These are phyloP conservation scores for Trichoderma semiorbis DNA, from an alignment of 2,329 filamentous ascomycete genomes.

Conservation along the genomic window DNA sequence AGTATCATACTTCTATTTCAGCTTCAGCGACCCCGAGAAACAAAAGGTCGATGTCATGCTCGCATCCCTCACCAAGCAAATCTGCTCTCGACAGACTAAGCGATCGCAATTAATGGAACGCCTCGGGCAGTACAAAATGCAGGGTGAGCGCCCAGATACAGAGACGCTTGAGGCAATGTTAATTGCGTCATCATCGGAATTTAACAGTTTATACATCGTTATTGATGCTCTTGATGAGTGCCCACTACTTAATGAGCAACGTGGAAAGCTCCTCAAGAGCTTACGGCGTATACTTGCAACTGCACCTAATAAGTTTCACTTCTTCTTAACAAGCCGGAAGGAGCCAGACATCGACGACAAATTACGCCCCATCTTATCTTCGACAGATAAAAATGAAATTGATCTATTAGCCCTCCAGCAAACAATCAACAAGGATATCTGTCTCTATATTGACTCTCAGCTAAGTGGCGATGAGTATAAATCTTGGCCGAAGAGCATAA, in stretches of 20 bases:
- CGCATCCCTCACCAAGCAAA: neutral
- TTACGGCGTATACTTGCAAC: neutral
- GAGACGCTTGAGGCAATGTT: neutral
- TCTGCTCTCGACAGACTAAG: neutral
- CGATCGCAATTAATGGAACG: neutral
- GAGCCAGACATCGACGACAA: neutral
- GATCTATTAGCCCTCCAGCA: neutral
- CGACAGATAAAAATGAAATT: neutral
- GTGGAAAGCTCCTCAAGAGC: neutral
- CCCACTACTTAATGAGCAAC: neutral
- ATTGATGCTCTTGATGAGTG: neutral
- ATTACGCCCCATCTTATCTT: neutral
- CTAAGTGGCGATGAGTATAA: neutral
- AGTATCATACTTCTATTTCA: neutral
- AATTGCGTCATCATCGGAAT: neutral
- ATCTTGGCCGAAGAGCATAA: neutral
- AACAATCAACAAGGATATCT: neutral
- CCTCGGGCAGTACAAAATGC: neutral
- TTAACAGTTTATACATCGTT: rapidly evolving
- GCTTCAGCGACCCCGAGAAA: neutral
- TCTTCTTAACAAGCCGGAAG: neutral
- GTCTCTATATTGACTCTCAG: neutral
- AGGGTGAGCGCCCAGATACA: neutral
- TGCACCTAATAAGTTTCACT: neutral
- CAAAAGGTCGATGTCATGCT: neutral